phyloP scores from a whole-genome alignment of 164 flowering plant species.

The Akebia trifoliata region DNA sequence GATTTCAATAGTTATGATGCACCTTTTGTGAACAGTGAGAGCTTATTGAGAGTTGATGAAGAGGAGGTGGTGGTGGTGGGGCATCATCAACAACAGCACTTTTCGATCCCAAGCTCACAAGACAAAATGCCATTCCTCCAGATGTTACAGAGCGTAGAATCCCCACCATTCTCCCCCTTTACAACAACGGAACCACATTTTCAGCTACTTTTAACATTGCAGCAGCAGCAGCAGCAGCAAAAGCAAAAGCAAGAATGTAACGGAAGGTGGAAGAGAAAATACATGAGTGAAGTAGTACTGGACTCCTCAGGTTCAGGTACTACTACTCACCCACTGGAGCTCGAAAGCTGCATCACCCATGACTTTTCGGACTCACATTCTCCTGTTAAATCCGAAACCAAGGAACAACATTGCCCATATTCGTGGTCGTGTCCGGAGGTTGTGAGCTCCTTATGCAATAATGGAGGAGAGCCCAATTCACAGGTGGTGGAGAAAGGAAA shows the following conservation, averaged over 20 bases:
- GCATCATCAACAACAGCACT: slow-evolving; percentile 8
- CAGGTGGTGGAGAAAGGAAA: background rate
- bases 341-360: slow-evolving; percentile 48
- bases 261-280: slow-evolving; percentile 1
- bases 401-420: too few species aligned
- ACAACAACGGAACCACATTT: too few species aligned
- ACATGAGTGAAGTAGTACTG: slow-evolving; percentile 9
- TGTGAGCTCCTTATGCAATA: slow-evolving; percentile 16
- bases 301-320: too few species aligned
- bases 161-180: too few species aligned
- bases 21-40: slow-evolving; percentile 14
- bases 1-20: slow-evolving; percentile 11
- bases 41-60: slow-evolving; percentile 23
- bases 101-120: slow-evolving; percentile 22
- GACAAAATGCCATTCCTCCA: slow-evolving; percentile 54
- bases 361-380: slow-evolving; percentile 31
- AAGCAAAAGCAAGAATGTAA: slow-evolving; percentile 5
- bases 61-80: background rate
- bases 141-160: too few species aligned
- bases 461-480: slow-evolving; percentile 5
- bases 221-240: slow-evolving; percentile 29
- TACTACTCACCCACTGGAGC: too few species aligned
- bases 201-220: too few species aligned
- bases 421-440: too few species aligned
- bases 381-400: slow-evolving; percentile 33